A percentile compares a stretch with the other conserved stretches of the same genome.
These are phyloP conservation scores for Hypoxylon sp. DNA, from an alignment of 2,329 filamentous ascomycete genomes.

Conservation along the genomic window DNA sequence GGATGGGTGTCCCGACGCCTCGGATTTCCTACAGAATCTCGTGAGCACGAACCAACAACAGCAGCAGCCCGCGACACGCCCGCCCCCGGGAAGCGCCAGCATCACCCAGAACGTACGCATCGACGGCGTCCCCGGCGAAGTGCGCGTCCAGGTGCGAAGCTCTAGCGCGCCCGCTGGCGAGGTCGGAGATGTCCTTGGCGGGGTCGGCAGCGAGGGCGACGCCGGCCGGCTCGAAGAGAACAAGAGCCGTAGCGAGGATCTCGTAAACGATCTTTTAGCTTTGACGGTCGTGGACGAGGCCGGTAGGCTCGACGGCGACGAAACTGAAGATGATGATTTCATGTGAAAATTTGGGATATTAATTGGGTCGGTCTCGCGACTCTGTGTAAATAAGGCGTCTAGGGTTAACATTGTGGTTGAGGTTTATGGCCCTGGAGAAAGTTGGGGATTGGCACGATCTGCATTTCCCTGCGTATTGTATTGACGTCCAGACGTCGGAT, in stretches of 20 bases:
- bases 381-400: no score
- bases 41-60: conserved; percentile 52
- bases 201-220: neutral
- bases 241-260: conserved; percentile 49
- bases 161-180: conserved; percentile 47
- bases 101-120: conserved; percentile 61
- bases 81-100: conserved; percentile 45
- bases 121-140: conserved; percentile 67
- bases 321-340: conserved; percentile 50
- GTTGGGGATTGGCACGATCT: no score
- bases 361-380: no score
- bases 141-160: conserved; percentile 65
- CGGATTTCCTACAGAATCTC: conserved; percentile 76
- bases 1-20: conserved; percentile 79
- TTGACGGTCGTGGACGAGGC: conserved; percentile 45
- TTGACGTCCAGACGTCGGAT: no score
- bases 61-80: conserved; percentile 28
- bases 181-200: conserved; percentile 29
- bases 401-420: no score
- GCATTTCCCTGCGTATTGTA: no score
- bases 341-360: no score
- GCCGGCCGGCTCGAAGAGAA: conserved; percentile 42
- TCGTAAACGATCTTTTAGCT: conserved; percentile 51
- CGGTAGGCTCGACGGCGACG: conserved; percentile 43
- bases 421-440: no score